Percentiles rank a stretch among this genome's conserved stretches.
Conservation (phyloP, 2,329 filamentous ascomycete species). For the Aspergillus ustus region DNA sequence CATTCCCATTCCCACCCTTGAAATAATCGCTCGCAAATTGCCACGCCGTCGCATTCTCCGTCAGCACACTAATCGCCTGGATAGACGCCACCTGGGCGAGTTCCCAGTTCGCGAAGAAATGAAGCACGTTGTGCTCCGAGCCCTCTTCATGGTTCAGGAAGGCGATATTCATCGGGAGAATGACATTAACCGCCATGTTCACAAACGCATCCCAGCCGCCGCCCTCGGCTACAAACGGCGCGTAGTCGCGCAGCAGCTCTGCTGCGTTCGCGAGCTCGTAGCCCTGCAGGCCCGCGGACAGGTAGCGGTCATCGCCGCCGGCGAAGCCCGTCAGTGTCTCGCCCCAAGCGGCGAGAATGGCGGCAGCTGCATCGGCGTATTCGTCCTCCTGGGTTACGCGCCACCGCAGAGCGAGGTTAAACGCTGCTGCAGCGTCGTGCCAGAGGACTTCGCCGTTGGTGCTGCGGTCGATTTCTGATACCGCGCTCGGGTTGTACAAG, state of each 20-base stretch:
- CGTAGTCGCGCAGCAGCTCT: not conserved
- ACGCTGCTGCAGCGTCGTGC: not conserved
- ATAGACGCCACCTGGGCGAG: not conserved
- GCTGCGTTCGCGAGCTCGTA: constrained; percentile 7
- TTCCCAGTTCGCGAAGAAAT: constrained; percentile 45
- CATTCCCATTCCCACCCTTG: constrained; percentile 49
- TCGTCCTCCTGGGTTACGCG: not conserved
- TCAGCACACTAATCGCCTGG: constrained; percentile 22
- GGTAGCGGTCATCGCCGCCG: constrained; percentile 42
- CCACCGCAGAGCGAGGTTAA: not conserved
- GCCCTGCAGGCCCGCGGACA: not conserved
- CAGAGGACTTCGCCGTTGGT: not conserved
- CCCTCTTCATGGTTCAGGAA: constrained; percentile 39
- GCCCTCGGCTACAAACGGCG: not conserved
- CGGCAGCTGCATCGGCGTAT: constrained; percentile 42
- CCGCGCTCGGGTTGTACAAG: not conserved
- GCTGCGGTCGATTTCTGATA: not conserved
- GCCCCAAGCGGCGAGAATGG: constrained; percentile 47
- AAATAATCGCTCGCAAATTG: constrained; percentile 41
- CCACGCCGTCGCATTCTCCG: constrained; percentile 16
- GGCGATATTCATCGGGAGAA: constrained; percentile 44
- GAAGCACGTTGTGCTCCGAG: constrained; percentile 40
- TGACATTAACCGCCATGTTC: constrained; percentile 42
- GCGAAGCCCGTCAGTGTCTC: constrained; percentile 38
- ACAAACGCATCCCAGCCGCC: not conserved